Percentiles rank a stretch among this genome's conserved stretches.
Conservation (phyloP, 2,329 filamentous ascomycete genomes). For the Colletotrichum sp. region DNA sequence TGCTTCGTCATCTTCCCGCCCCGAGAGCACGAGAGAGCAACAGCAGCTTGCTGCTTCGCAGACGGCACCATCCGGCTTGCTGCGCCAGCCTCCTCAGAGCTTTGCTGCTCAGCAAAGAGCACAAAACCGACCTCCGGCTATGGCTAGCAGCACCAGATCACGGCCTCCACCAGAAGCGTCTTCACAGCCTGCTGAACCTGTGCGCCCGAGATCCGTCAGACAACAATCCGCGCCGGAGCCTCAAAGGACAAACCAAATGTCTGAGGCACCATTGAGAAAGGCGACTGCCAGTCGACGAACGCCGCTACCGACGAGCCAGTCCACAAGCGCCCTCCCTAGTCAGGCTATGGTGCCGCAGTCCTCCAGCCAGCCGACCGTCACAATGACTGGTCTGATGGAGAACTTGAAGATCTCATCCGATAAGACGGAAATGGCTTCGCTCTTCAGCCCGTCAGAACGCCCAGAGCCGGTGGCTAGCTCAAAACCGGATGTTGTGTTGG, state of each 20-base stretch:
- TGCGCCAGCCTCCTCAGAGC: conserved; percentile 64
- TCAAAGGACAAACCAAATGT: neutral
- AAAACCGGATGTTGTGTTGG: conserved; percentile 62
- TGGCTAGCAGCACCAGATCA: conserved; percentile 30
- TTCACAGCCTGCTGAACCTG: conserved; percentile 2
- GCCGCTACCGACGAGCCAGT: conserved; percentile 20
- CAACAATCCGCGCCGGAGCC: conserved; percentile 15
- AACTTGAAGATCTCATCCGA: conserved; percentile 26
- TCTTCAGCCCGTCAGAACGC: conserved; percentile 62
- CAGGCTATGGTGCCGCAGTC: neutral
- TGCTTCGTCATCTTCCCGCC: conserved; percentile 23
- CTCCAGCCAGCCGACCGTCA: conserved; percentile 9
- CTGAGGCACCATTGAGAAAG: conserved; percentile 16
- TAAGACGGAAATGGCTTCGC: conserved; percentile 43
- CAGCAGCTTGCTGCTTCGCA: conserved; percentile 36
- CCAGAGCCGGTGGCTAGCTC: conserved; percentile 56
- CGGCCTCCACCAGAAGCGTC: conserved; percentile 26
- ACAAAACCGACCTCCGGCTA: conserved; percentile 50
- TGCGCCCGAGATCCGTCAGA: conserved; percentile 14
- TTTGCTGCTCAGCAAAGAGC: conserved; percentile 71
- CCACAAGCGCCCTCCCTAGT: conserved; percentile 10
- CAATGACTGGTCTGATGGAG: conserved; percentile 19
- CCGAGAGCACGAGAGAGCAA: conserved; percentile 33
- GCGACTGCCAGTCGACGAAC: conserved; percentile 3
- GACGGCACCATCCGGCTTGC: conserved; percentile 44